phyloP scores from a whole-genome alignment of 768 basidiomycete genomes.

The Lactifluus rugatus region DNA sequence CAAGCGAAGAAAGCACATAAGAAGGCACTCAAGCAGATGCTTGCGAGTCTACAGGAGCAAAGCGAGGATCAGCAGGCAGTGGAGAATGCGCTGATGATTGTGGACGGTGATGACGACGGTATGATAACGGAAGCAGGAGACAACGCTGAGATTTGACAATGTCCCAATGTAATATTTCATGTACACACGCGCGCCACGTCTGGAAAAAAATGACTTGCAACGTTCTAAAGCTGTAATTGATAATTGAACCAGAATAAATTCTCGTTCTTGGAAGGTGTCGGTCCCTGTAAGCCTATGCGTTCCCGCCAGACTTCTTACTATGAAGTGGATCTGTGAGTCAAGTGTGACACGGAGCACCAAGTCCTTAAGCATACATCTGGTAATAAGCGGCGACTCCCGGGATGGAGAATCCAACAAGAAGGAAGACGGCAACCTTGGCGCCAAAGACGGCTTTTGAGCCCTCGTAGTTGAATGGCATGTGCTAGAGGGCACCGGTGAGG shows the following conservation, averaged over 20 bases:
- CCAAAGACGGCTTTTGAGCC: constrained; percentile 13
- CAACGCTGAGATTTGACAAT: background rate
- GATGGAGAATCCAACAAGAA: constrained; percentile 13
- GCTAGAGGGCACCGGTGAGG: background rate
- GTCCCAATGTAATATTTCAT: background rate
- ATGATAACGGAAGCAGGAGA: background rate
- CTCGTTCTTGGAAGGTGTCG: background rate
- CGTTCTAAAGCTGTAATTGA: background rate
- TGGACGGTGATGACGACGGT: background rate
- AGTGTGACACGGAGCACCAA: background rate
- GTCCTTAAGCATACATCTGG: constrained; percentile 21
- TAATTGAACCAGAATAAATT: background rate
- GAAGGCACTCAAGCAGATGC: constrained; percentile 29
- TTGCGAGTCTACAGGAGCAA: constrained; percentile 21
- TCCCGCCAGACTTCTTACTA: background rate
- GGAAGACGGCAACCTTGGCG: constrained; percentile 13
- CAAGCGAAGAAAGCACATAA: constrained; percentile 30
- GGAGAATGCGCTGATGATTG: background rate
- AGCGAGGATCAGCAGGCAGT: constrained; percentile 15
- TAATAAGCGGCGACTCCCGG: constrained; percentile 22
- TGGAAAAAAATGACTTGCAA: background rate
- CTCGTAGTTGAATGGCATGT: constrained; percentile 19
- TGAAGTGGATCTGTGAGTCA: background rate
- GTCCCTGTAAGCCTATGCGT: background rate
- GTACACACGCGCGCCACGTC: background rate